phyloP scores from a whole-genome alignment of 176 grass and related monocot genomes.

The Oryza glumipatula region DNA sequence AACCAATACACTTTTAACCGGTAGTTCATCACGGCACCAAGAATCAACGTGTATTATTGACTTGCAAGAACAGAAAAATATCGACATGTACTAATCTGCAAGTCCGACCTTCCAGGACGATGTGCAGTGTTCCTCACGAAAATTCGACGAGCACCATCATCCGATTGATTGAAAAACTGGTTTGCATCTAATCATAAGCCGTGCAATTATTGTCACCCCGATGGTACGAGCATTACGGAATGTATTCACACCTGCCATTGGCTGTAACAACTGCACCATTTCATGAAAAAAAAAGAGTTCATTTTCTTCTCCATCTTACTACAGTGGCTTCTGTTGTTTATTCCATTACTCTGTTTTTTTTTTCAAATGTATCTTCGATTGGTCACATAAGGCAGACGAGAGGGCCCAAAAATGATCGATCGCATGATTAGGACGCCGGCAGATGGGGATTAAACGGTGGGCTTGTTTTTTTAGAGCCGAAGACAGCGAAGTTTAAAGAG shows the following conservation, averaged over 20 bases:
- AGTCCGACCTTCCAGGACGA: neutral
- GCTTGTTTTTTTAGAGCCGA: neutral
- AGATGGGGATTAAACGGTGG: slow-evolving; percentile 8
- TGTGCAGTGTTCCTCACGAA: neutral
- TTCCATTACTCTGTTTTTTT: too few species aligned
- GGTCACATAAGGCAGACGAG: too few species aligned
- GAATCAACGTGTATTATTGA: neutral
- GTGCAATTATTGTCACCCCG: neutral
- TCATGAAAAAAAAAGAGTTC: neutral
- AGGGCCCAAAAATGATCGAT: neutral
- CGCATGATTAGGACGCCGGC: neutral
- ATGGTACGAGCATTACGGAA: neutral
- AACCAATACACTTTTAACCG: slow-evolving; percentile 23
- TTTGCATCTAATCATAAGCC: neutral
- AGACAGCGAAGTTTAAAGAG: neutral
- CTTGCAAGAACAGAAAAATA: neutral
- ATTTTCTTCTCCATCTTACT: too few species aligned
- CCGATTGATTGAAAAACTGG: neutral
- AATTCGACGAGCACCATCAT: neutral
- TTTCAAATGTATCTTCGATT: too few species aligned
- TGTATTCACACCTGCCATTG: neutral
- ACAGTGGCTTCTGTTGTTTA: too few species aligned
- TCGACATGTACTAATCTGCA: neutral
- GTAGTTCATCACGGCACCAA: neutral
- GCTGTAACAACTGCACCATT: neutral